Conservation (phyloP, 2,329 filamentous ascomycete species). For the Teratosphaeria gauchensis region DNA sequence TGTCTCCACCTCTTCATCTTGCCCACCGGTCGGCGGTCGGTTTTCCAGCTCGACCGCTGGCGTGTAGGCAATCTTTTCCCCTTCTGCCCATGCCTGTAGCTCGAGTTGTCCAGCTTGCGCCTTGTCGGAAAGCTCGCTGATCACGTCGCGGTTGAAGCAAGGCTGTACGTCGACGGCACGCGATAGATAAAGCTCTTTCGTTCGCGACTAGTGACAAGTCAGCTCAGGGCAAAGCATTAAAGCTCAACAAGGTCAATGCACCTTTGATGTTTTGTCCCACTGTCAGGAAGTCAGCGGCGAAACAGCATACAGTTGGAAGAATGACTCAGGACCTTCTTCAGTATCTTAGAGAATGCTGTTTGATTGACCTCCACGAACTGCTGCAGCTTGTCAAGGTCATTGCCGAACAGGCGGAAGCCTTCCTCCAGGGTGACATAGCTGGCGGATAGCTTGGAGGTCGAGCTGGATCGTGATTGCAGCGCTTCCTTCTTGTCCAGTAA, state of each 20-base stretch:
- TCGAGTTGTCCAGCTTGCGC: constrained; percentile 94
- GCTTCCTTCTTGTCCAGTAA: constrained; percentile 91
- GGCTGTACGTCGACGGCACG: constrained; percentile 94
- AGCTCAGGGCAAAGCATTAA: constrained; percentile 7
- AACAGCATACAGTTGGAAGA: constrained; percentile 9
- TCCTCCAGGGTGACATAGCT: constrained; percentile 93
- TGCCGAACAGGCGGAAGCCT: constrained; percentile 94
- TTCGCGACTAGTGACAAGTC: constrained; percentile 59
- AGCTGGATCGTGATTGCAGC: constrained; percentile 61
- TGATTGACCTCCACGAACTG: constrained; percentile 98
- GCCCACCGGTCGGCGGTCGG: constrained; percentile 41
- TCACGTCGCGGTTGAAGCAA: constrained; percentile 94
- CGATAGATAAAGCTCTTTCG: constrained; percentile 93
- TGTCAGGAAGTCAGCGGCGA: constrained; percentile 33
- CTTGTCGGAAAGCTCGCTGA: constrained; percentile 92
- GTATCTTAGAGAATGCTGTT: constrained; percentile 93
- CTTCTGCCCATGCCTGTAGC: constrained; percentile 92
- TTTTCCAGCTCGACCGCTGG: constrained; percentile 25
- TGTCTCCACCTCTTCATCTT: constrained; percentile 84
- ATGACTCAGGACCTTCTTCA: constrained; percentile 64
- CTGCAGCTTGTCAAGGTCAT: constrained; percentile 88
- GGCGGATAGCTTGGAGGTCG: constrained; percentile 76
- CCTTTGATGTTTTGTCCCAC: constrained; percentile 99
- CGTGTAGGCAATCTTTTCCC: constrained; percentile 71
- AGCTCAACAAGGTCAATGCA: constrained; percentile 24